These are phyloP conservation scores for Pulveroboletus frians DNA, from an alignment of 768 basidiomycete genomes.

Conservation along the genomic window DNA sequence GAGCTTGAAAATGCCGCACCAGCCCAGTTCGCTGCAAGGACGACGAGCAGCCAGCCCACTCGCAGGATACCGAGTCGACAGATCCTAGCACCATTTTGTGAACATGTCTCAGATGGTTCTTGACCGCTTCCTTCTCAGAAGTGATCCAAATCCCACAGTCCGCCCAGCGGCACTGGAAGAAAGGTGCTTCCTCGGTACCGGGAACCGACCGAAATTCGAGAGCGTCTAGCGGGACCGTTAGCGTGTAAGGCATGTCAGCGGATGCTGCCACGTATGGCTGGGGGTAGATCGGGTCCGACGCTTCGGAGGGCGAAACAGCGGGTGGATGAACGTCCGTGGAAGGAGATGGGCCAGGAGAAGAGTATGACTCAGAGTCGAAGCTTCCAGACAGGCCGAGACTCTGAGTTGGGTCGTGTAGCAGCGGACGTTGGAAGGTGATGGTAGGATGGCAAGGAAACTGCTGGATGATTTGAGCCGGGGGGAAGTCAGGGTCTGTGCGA, in stretches of 20 bases:
- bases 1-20: conserved; percentile 15
- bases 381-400: background rate
- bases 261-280: background rate
- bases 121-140: conserved; percentile 9
- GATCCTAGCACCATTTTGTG: conserved; percentile 8
- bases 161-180: conserved; percentile 19
- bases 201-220: conserved; percentile 6
- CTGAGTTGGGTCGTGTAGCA: background rate
- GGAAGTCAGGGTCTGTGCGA: background rate
- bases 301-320: background rate
- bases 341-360: background rate
- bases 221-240: conserved; percentile 3
- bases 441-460: background rate
- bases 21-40: conserved; percentile 4
- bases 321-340: background rate
- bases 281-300: background rate
- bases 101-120: conserved; percentile 5
- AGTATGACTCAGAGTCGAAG: background rate
- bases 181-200: background rate
- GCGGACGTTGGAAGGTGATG: background rate
- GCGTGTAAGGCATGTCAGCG: background rate
- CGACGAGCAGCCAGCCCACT: conserved; percentile 12
- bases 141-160: conserved; percentile 19
- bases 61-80: background rate
- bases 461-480: background rate